These are phyloP conservation scores for Euphorbia peplus DNA, from an alignment of 345 rosid genomes.

Conservation along the genomic window DNA sequence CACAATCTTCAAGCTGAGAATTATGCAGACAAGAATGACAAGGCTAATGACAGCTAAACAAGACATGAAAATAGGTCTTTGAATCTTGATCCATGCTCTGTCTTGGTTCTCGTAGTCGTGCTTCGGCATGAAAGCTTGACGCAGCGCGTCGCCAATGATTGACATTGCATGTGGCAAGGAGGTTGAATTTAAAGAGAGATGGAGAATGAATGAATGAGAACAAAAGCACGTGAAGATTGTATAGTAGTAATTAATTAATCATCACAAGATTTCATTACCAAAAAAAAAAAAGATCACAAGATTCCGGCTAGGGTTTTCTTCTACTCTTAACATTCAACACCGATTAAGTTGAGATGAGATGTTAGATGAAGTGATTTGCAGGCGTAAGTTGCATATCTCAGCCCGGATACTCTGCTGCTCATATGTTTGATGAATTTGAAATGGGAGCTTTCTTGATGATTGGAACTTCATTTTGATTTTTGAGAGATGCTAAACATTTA, in stretches of 20 bases:
- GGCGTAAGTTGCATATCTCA: too few species aligned
- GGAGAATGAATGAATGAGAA: slow-evolving; percentile 3
- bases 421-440: too few species aligned
- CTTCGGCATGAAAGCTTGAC: slow-evolving; percentile 90
- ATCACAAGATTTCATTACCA: neutral
- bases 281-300: too few species aligned
- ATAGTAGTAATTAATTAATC: neutral
- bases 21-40: slow-evolving; percentile 46
- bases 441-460: too few species aligned
- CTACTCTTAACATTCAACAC: neutral
- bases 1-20: slow-evolving; percentile 73
- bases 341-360: too few species aligned
- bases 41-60: slow-evolving; percentile 36
- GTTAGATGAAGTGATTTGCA: too few species aligned
- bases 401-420: too few species aligned
- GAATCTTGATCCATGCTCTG: slow-evolving; percentile 73
- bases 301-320: slow-evolving; percentile 13
- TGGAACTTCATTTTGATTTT: too few species aligned
- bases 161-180: slow-evolving; percentile 44
- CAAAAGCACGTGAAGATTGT: slow-evolving; percentile 6
- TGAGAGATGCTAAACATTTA: too few species aligned
- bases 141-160: slow-evolving; percentile 73
- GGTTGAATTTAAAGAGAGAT: neutral
- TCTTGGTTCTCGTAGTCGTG: slow-evolving; percentile 85
- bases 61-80: slow-evolving; percentile 41